A percentile compares a stretch with the other conserved stretches of the same genome.
phyloP scores from a whole-genome alignment of 1,284 basidiomycete genomes.

The Psilocybe mexicana region DNA sequence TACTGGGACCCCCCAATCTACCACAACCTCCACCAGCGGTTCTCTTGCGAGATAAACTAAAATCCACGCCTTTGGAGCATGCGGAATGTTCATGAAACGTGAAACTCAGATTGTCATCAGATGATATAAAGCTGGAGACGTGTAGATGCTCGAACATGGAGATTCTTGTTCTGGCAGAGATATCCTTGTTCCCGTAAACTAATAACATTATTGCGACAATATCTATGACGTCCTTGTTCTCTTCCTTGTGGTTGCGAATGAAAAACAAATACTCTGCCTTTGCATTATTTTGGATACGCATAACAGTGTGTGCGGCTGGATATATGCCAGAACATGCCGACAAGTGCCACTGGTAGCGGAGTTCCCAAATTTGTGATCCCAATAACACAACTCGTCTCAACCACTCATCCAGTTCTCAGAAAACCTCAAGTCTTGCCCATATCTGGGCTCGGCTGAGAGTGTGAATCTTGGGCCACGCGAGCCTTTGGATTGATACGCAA shows the following conservation, averaged over 20 bases:
- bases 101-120: neutral
- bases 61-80: neutral
- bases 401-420: conserved; percentile 4
- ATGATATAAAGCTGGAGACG: too few species aligned
- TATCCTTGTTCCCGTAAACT: too few species aligned
- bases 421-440: conserved; percentile 4
- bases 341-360: conserved; percentile 12
- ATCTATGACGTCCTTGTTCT: too few species aligned
- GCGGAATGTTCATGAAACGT: too few species aligned
- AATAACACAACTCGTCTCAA: conserved; percentile 6
- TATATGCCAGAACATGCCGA: conserved; percentile 17
- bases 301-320: neutral
- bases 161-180: too few species aligned
- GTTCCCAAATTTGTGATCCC: conserved; percentile 21
- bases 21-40: conserved; percentile 20
- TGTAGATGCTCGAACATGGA: too few species aligned
- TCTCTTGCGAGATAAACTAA: conserved; percentile 9
- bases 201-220: too few species aligned
- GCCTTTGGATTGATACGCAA: neutral
- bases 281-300: neutral
- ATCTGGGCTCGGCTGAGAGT: conserved; percentile 1
- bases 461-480: neutral
- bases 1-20: conserved; percentile 24
- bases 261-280: neutral
- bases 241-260: too few species aligned